These are phyloP conservation scores for Lumnitzera littorea DNA, from an alignment of 345 rosid genomes.

Conservation along the genomic window DNA sequence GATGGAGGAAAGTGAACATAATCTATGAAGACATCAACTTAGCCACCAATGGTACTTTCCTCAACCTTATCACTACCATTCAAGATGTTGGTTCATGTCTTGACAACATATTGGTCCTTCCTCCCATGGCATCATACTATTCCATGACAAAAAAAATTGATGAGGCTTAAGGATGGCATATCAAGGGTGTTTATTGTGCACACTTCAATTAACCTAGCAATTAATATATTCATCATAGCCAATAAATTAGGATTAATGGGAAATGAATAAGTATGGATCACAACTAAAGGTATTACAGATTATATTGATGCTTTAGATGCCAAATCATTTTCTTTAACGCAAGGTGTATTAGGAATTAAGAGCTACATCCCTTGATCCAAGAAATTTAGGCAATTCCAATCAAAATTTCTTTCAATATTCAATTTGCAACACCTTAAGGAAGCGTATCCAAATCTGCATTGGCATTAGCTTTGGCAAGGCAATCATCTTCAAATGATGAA, in stretches of 20 bases:
- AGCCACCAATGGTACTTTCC: slow-evolving; percentile 2
- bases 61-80: slow-evolving; percentile 12
- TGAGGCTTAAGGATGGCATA: slow-evolving; percentile 8
- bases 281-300: slow-evolving; percentile 7
- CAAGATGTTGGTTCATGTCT: slow-evolving; percentile 2
- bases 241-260: slow-evolving; percentile 16
- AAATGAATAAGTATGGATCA: slow-evolving; percentile 22
- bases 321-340: slow-evolving; percentile 15
- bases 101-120: slow-evolving; percentile 10
- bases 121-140: background rate
- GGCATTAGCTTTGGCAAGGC: slow-evolving; percentile 4
- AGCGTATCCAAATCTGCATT: slow-evolving; percentile 6
- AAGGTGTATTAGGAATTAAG: slow-evolving; percentile 18
- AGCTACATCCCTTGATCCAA: slow-evolving; percentile 4
- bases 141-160: slow-evolving; percentile 7
- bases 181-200: slow-evolving; percentile 21
- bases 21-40: slow-evolving; percentile 21
- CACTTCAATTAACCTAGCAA: background rate
- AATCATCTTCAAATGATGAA: background rate
- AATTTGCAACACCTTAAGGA: slow-evolving; percentile 2
- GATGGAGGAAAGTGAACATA: slow-evolving; percentile 22
- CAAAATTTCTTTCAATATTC: slow-evolving; percentile 5
- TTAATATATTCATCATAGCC: slow-evolving; percentile 10
- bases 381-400: slow-evolving; percentile 3
- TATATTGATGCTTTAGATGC: slow-evolving; percentile 6